Base-by-base conservation (phyloP, 75 land plant genomes). In the Chamaecyparis obtusa region DNA sequence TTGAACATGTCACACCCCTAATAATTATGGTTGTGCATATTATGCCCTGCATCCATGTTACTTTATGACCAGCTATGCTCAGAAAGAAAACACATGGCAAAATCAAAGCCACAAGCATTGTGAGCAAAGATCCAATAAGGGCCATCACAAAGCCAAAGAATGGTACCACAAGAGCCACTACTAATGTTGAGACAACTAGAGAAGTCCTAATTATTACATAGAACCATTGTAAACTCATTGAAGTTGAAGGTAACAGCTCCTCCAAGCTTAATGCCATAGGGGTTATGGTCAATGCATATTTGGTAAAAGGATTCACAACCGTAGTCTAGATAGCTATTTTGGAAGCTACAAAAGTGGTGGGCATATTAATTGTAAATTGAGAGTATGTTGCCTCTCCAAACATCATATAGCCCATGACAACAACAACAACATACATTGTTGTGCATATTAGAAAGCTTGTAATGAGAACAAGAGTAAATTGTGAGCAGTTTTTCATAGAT, bases 201-300 rank as follows among this genome's bases (percentile, higher is more conserved):
- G n/a, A n/a, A n/a, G n/a, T n/a, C n/a, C n/a, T n/a, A n/a, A n/a
- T n/a, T n/a, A n/a, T n/a, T n/a, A n/a, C n/a, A n/a, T n/a, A n/a
- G n/a, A n/a, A n/a, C n/a, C n/a, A n/a, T n/a, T n/a, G n/a, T n/a
- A n/a, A n/a, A n/a, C n/a, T n/a, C n/a, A n/a, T n/a, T n/a, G n/a
- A n/a, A n/a, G n/a, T n/a, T n/a, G n/a, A n/a, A n/a, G n/a, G n/a
- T n/a, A n/a, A n/a, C n/a, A n/a, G n/a, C n/a, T n/a, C n/a, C n/a
- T n/a, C n/a, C n/a, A n/a, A n/a, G n/a, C n/a, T n/a, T n/a, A n/a
- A n/a, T n/a, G n/a, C n/a, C n/a, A n/a, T 81, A 98, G 88, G 30
- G 82, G 87, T 89, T 95, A 79, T 43, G 99, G n/a, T n/a, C 99
- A 90, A 95, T 95, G 99, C 97, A 97, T 97, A 97, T 95, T 97